Evolutionary conservation across 1,284 basidiomycete species (phyloP).

Genomic region (Jaminaea rosea): DNA sequence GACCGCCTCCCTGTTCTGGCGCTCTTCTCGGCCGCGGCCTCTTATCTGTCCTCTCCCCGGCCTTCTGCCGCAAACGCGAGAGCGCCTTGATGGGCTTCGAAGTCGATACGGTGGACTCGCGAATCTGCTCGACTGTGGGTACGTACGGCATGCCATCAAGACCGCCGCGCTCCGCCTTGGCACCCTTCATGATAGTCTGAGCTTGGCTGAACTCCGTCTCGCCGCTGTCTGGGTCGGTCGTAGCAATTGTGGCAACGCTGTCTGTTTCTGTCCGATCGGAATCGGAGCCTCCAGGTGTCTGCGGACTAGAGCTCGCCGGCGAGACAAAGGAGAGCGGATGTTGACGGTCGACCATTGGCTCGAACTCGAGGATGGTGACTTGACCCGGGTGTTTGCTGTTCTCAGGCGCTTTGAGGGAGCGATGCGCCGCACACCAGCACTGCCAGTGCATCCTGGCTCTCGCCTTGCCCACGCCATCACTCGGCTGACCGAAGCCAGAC

Average conservation of each 20-base stretch:
- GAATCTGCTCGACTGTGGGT: slow-evolving; percentile 52
- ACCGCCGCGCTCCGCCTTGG: too few species aligned
- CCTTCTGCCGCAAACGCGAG: slow-evolving; percentile 51
- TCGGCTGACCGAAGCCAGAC: slow-evolving; percentile 58
- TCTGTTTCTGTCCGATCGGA: background rate
- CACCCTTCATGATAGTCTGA: background rate
- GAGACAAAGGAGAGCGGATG: slow-evolving; percentile 56
- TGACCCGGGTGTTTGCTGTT: slow-evolving; percentile 17
- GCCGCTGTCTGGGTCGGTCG: too few species aligned
- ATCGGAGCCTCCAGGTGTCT: too few species aligned
- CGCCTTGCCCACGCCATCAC: slow-evolving; percentile 48
- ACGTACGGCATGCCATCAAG: slow-evolving; percentile 24
- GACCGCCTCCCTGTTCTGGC: slow-evolving; percentile 9
- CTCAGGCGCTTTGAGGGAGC: slow-evolving; percentile 33
- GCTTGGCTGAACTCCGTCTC: slow-evolving; percentile 4
- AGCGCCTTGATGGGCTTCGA: slow-evolving; percentile 67
- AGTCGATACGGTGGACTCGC: slow-evolving; percentile 65
- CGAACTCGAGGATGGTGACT: slow-evolving; percentile 62
- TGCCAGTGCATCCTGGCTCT: slow-evolving; percentile 58
- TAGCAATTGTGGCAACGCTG: slow-evolving; percentile 18
- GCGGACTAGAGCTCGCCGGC: slow-evolving; percentile 8
- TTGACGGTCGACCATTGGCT: slow-evolving; percentile 63
- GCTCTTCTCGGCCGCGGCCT: slow-evolving; percentile 4
- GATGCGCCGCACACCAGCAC: slow-evolving; percentile 75
- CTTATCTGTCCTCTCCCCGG: slow-evolving; percentile 7